phyloP scores from a whole-genome alignment of 768 basidiomycete genomes.

The Trametes coccinea region DNA sequence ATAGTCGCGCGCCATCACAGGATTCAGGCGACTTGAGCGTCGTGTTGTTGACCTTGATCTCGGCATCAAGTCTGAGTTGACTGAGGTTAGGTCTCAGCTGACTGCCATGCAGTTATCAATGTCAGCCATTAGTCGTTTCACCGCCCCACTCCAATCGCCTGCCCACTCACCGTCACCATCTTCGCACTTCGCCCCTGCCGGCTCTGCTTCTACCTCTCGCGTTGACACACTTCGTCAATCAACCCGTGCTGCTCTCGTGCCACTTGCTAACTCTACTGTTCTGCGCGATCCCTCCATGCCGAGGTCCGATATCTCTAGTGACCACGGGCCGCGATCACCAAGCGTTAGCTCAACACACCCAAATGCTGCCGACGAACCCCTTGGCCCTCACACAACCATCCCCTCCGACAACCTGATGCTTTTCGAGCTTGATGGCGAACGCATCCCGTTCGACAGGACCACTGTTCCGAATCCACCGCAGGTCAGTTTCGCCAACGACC shows the following conservation, averaged over 20 bases:
- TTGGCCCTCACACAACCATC: not conserved
- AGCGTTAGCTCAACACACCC: too few relatives aligned
- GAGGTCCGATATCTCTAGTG: too few relatives aligned
- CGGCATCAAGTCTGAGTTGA: not conserved
- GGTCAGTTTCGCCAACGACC: slow-evolving; percentile 16
- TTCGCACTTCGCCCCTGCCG: too few relatives aligned
- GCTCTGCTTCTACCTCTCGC: too few relatives aligned
- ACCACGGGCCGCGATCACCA: too few relatives aligned
- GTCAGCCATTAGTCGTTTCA: not conserved
- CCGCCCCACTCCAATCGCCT: not conserved
- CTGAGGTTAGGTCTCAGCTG: too few relatives aligned
- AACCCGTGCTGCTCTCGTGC: too few relatives aligned
- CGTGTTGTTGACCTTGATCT: not conserved
- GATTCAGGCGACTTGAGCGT: not conserved
- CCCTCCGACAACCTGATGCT: not conserved
- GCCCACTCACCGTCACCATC: too few relatives aligned
- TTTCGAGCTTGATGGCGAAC: slow-evolving; percentile 9
- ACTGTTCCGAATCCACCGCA: slow-evolving; percentile 12
- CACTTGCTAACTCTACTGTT: too few relatives aligned
- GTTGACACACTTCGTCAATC: too few relatives aligned
- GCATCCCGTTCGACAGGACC: not conserved
- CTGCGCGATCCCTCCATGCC: too few relatives aligned
- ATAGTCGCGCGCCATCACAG: not conserved
- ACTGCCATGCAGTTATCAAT: not conserved
- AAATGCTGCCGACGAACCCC: not conserved